Evolutionary conservation across 73 alveolate genomes (phyloP), one percentile per base, ranked within the genome.

Genomic region (Tetrahymena borealis): DNA sequence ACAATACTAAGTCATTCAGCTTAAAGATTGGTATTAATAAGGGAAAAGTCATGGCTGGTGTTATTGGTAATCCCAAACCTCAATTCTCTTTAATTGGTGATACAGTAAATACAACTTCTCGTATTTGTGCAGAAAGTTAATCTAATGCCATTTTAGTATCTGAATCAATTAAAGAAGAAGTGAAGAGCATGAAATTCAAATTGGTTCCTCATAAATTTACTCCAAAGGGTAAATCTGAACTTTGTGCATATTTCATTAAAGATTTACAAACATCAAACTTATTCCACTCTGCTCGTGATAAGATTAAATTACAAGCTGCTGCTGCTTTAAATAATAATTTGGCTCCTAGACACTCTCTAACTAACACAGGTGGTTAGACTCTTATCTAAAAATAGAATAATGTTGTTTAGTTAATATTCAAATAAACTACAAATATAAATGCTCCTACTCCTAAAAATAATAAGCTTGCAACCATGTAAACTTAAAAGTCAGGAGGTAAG

Each of bases 1-100:
- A 93, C 20, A 93, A 93, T 32, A 38, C 36, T 85, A 35, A 93
- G 38, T n/a, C 77, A 11, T 91, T 92, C 91, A 35, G 42, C 16
- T 98, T 98, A 28, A 93, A 93, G 78, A 85, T 93, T 91, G 96
- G 96, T 16, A 94, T 94, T 91, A 90, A 94, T 41, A 40, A 90
- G 38, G 96, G 96, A 1, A 38, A 90, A 39, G 96, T 94, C 9
- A 94, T 91, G 94, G 96, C 96, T 37, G 96, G 96, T n/a, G 96
- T 94, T 37, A 91, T 94, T 33, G 96, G 96, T 18, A 43, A 40
- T 79, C 96, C 91, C 36, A 94, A 94, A 40, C 96, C 96, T 2
- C 40, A 94, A 60, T 94, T 94, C 85, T 94, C 96, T 35, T 78
- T 94, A 32, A 91, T 94, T 28, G 96, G 96, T 32, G 96, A 94